A percentile compares a stretch with the other conserved stretches of the same genome.
phyloP scores from a whole-genome alignment of 192 early-diverging fungal species.

The Umbelopsis sp. region DNA sequence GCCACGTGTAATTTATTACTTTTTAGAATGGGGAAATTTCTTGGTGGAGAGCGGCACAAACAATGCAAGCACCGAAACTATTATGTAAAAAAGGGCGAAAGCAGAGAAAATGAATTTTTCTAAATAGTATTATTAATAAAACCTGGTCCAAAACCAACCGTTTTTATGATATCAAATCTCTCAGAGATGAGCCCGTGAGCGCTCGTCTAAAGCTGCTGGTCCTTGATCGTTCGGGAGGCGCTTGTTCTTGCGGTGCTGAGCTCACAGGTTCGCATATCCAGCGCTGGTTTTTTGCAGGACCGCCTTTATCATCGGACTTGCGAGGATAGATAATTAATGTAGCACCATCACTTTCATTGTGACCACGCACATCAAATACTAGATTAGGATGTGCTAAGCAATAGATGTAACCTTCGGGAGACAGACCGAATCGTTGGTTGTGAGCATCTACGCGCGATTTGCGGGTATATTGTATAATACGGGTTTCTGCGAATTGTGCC shows the following conservation, averaged over 20 bases:
- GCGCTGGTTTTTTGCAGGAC: constrained; percentile 14
- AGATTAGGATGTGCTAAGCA: constrained; percentile 24
- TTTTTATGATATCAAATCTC: constrained; percentile 2
- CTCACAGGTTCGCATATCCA: constrained; percentile 14
- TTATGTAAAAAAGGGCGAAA: neutral
- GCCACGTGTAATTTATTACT: neutral
- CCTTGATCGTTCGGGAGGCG: neutral
- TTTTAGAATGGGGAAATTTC: constrained; percentile 13
- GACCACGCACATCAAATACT: constrained; percentile 20
- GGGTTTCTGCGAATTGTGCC: neutral
- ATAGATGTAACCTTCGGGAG: constrained; percentile 25
- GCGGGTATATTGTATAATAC: constrained; percentile 22
- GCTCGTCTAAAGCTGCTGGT: neutral
- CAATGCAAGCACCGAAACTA: neutral
- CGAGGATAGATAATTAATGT: constrained; percentile 22
- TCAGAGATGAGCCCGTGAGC: neutral
- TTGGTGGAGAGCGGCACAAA: constrained; percentile 1
- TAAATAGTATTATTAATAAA: neutral
- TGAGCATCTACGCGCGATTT: constrained; percentile 20
- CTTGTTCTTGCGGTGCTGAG: neutral
- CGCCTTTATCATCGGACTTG: constrained; percentile 8
- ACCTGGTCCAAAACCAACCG: neutral
- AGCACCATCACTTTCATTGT: constrained; percentile 5
- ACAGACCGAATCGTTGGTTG: constrained; percentile 13
- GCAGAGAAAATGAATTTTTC: neutral